These are phyloP conservation scores for Cunninghamia lanceolata DNA, from an alignment of 75 land plant genomes.

Conservation along the genomic window DNA sequence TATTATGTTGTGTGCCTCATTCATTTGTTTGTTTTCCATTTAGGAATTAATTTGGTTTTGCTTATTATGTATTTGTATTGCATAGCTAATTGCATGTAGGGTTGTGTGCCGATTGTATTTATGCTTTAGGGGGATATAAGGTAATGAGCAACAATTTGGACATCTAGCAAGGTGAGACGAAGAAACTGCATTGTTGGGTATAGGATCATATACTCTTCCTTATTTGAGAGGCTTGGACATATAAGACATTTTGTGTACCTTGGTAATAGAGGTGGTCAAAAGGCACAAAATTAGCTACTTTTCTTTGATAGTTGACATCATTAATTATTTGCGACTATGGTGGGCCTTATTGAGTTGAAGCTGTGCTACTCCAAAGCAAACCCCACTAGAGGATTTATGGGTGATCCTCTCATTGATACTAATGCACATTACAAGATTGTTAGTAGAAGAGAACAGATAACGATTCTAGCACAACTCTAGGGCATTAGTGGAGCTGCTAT, in stretches of 20 bases:
- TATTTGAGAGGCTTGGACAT: not conserved
- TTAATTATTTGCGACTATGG: not conserved
- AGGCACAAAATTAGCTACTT: not conserved
- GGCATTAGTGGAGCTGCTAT: not conserved
- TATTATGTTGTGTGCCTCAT: not conserved
- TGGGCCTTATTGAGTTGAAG: not conserved
- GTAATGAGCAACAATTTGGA: not conserved
- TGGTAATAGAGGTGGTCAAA: no score
- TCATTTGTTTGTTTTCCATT: not conserved
- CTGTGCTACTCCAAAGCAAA: not conserved
- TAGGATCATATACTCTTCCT: not conserved
- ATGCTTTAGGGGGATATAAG: not conserved
- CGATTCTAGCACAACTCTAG: not conserved
- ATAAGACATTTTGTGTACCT: not conserved
- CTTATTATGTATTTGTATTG: not conserved
- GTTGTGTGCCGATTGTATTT: not conserved
- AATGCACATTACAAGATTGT: no score
- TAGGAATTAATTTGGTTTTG: not conserved
- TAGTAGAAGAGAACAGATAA: not conserved
- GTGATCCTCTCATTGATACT: not conserved
- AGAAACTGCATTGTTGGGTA: not conserved
- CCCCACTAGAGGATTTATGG: not conserved
- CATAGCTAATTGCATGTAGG: not conserved
- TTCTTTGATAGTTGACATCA: not conserved
- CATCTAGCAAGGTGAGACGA: not conserved